phyloP scores from a whole-genome alignment of 805 yeast species.

The Kluyveromyces nonfermentans region DNA sequence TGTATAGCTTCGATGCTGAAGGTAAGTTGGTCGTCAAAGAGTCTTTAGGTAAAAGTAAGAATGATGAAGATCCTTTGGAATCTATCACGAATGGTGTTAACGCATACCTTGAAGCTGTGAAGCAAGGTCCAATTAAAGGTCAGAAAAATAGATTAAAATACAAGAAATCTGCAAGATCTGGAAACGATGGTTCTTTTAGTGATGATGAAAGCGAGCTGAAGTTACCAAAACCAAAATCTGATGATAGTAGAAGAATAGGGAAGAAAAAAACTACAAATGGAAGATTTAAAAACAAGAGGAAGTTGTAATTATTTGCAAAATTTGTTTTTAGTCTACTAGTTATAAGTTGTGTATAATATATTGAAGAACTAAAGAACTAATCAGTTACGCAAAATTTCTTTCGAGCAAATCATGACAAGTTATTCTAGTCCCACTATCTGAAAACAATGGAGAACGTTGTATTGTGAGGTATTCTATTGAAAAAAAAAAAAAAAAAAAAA shows the following conservation, averaged over 20 bases:
- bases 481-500: too few species aligned
- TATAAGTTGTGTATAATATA: not conserved
- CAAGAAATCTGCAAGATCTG: slow-evolving; percentile 51
- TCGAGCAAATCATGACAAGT: too few species aligned
- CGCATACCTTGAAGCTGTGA: slow-evolving; percentile 91
- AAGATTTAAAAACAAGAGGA: slow-evolving; percentile 24
- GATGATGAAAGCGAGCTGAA: slow-evolving; percentile 36
- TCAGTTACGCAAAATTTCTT: not conserved
- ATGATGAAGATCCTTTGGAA: slow-evolving; percentile 40
- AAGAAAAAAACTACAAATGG: slow-evolving; percentile 18
- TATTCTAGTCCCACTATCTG: too few species aligned
- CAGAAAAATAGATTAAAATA: slow-evolving; percentile 86
- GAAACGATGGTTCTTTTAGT: slow-evolving; percentile 45
- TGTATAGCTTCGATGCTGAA: slow-evolving; percentile 28
- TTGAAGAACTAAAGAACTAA: not conserved
- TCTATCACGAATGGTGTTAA: slow-evolving; percentile 55
- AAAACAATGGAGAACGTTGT: too few species aligned
- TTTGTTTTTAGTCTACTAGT: too few species aligned
- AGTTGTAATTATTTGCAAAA: slow-evolving; percentile 4
- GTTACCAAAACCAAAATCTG: slow-evolving; percentile 14
- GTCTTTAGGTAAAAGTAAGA: slow-evolving; percentile 20
- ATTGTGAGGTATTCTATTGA: too few species aligned
- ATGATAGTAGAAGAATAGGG: slow-evolving; percentile 18
- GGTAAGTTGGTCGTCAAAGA: slow-evolving; percentile 30
- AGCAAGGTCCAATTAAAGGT: slow-evolving; percentile 88